These are phyloP conservation scores for Raddia guianensis DNA, from an alignment of 176 grass and related monocot genomes.

Conservation along the genomic window DNA sequence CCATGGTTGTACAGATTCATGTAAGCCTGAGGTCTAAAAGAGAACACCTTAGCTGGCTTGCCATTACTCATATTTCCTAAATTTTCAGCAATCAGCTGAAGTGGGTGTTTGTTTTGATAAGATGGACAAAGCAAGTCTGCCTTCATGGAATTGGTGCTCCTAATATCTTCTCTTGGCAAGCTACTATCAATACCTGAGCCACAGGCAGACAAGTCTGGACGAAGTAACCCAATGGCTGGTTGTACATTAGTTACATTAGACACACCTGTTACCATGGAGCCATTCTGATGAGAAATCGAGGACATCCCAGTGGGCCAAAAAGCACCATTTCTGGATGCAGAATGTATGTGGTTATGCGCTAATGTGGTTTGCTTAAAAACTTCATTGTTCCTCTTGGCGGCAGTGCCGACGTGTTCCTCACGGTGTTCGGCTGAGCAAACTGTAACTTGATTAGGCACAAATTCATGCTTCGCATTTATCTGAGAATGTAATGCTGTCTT, in stretches of 20 bases:
- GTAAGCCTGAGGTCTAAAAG: constrained; percentile 86
- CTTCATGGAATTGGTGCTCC: constrained; percentile 37
- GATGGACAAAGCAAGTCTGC: constrained; percentile 30
- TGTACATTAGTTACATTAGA: constrained; percentile 38
- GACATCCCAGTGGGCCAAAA: constrained; percentile 22
- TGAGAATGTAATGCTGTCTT: constrained; percentile 41
- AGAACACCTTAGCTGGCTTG: constrained; percentile 40
- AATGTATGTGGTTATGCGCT: constrained; percentile 34
- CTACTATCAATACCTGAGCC: constrained; percentile 46
- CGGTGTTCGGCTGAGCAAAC: constrained; percentile 19
- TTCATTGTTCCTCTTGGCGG: constrained; percentile 35
- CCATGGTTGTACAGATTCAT: constrained; percentile 91
- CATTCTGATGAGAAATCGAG: constrained; percentile 47
- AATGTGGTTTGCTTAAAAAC: constrained; percentile 36
- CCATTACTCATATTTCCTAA: constrained; percentile 45
- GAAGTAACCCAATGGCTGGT: constrained; percentile 36
- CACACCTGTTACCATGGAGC: constrained; percentile 25
- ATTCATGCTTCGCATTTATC: constrained; percentile 30
- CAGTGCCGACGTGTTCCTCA: constrained; percentile 36
- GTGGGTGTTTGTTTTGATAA: constrained; percentile 43
- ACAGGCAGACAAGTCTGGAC: constrained; percentile 29
- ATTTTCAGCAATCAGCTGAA: constrained; percentile 46
- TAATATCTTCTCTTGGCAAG: constrained; percentile 37
- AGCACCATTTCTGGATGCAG: constrained; percentile 32
- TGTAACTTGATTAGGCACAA: constrained; percentile 35